Evolutionary conservation across 2,329 filamentous ascomycete species (phyloP), one percentile per base, ranked within the genome.

Genomic region (Massarina eburnea): DNA sequence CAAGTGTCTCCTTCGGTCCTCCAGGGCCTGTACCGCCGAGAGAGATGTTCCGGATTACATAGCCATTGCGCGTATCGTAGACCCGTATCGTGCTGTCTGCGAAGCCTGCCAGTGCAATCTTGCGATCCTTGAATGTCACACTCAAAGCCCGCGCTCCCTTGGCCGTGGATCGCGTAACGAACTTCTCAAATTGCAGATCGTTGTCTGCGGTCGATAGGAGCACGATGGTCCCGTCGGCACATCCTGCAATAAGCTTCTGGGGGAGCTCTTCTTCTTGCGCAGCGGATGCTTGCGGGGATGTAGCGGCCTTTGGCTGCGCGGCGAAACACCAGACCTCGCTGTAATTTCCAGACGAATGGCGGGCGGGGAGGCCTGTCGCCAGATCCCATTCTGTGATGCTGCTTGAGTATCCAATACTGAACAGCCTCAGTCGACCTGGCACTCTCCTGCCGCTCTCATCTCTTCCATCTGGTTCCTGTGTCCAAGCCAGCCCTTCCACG

Each of bases 271-370:
- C 58, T 9, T 62, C 61, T 5, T 58, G 53, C 1, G 42, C 43
- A 14, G 41, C 39, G n/a, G 49, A 41, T 2, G 41, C 50, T 33
- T 55, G 54, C 19, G 35, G 24, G 14, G 40, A 48, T 10, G 67
- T 48, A 47, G 75, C 72, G 67, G 72, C 73, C 54, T 77, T 76
- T 3, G 92, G 94, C 72, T 96, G 92, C 12, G 86, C 88, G 47
- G 89, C 89, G 61, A 99, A 81, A 72, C 92, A 97, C 94, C 94
- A 99, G 51, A 97, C 92, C 64, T 96, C 91, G 55, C 91, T 91
- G 70, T 95, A 90, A 70, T 95, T 95, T 36, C 92, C 94, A 61
- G 88, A 91, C 15, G 89, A 90, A 70, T 95, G 88, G 48, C 87
- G 83, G 72, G 86, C 81, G 9, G 91, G 88, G 45, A 82, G 79